These are phyloP conservation scores for Suhomyces canberraensis DNA, from an alignment of 805 yeast genomes.

Conservation along the genomic window DNA sequence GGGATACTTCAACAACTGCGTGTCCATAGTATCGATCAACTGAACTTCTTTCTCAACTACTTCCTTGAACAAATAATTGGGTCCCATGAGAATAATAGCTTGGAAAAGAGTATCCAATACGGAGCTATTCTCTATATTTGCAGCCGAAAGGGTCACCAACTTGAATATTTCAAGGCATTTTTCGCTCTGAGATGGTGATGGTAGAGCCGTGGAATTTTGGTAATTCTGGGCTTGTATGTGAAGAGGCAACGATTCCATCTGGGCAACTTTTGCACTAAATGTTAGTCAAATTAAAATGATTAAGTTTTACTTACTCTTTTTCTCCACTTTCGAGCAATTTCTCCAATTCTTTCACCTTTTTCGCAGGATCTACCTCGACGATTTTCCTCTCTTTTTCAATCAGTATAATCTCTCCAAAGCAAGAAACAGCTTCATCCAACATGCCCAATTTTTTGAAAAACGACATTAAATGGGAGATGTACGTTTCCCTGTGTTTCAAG, in stretches of 20 bases:
- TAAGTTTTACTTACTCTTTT: background rate
- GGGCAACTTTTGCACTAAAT: background rate
- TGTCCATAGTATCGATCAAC: constrained; percentile 7
- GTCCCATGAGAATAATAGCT: constrained; percentile 13
- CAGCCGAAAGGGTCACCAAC: too few species aligned
- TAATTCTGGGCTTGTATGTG: constrained; percentile 22
- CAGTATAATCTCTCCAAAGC: constrained; percentile 11
- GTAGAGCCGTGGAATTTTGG: constrained; percentile 14
- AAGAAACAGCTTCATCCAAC: constrained; percentile 9
- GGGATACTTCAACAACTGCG: constrained; percentile 11
- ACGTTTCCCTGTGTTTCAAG: constrained; percentile 12
- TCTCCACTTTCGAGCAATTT: too few species aligned
- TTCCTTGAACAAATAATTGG: constrained; percentile 13
- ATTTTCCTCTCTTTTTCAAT: too few species aligned
- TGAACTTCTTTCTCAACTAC: constrained; percentile 5
- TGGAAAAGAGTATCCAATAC: constrained; percentile 9
- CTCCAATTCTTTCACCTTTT: background rate
- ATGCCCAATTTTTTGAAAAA: constrained; percentile 15
- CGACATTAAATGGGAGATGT: constrained; percentile 13
- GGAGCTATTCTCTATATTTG: too few species aligned
- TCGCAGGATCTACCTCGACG: background rate
- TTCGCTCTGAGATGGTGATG: constrained; percentile 16
- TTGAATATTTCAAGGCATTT: constrained; percentile 10
- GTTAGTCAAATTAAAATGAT: background rate
- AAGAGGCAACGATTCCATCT: constrained; percentile 6